Percentiles rank a stretch among this genome's conserved stretches.
Conservation (phyloP, 495 filamentous ascomycete species). For the Terfezia claveryi region DNA sequence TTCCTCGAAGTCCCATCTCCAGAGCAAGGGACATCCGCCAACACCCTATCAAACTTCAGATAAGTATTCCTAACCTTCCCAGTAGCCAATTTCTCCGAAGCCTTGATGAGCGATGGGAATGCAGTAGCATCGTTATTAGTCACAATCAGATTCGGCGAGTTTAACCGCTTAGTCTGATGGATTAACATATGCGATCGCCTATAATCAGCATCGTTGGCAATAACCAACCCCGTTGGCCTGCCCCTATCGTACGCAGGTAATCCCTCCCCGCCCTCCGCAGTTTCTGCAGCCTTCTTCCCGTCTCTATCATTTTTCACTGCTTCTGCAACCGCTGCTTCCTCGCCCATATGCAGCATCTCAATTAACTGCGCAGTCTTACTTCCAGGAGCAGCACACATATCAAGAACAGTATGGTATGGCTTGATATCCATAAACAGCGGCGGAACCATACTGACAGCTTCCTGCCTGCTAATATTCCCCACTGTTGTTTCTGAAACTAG, state of each 20-base stretch:
- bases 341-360: conserved; percentile 78
- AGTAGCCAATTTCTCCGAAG: conserved; percentile 27
- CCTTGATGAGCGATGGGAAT: conserved; percentile 58
- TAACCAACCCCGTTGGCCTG: conserved; percentile 67
- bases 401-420: conserved; percentile 77
- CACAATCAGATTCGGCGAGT: conserved; percentile 89
- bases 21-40: conserved; percentile 92
- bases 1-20: conserved; percentile 85
- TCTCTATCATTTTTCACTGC: conserved; percentile 29
- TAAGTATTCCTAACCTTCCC: conserved; percentile 35
- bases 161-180: conserved; percentile 89
- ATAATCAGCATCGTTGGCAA: conserved; percentile 91
- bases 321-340: conserved; percentile 57
- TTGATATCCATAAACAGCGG: conserved; percentile 77
- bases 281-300: conserved; percentile 20
- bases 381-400: conserved; percentile 89
- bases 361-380: conserved; percentile 91
- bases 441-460: conserved; percentile 96
- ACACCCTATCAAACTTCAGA: conserved; percentile 87
- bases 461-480: conserved; percentile 91
- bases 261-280: conserved; percentile 28
- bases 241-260: conserved; percentile 45
- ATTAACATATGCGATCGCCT: conserved; percentile 89
- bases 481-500: conserved; percentile 92
- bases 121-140: conserved; percentile 95